Evolutionary conservation across 202 grass and related monocot genomes (phyloP).

Genomic region (Alloteropsis angusta): DNA sequence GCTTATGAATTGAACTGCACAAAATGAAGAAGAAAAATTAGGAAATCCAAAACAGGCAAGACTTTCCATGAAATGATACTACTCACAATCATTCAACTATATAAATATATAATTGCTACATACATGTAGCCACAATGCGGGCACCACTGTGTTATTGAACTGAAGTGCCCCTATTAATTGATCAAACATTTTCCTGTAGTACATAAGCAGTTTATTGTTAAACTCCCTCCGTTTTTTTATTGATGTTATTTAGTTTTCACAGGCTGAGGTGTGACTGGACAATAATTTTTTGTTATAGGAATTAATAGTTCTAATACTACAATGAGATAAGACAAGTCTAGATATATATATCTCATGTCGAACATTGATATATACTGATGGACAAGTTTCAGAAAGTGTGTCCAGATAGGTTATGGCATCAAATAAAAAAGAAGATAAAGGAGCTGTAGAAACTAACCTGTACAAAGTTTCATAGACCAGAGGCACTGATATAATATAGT

Average conservation of each 20-base stretch:
- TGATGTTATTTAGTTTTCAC: background rate
- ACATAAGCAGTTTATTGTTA: constrained; percentile 5
- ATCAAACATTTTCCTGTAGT: background rate
- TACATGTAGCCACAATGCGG: background rate
- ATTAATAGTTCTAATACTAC: background rate
- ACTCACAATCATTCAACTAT: background rate
- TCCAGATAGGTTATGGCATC: background rate
- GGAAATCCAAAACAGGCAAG: background rate
- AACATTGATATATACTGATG: background rate
- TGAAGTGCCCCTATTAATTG: background rate
- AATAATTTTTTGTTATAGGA: background rate
- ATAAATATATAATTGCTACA: background rate
- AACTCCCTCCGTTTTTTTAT: background rate
- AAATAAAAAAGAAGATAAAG: background rate
- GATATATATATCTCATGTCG: background rate
- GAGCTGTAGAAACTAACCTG: constrained; percentile 45
- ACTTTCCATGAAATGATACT: background rate
- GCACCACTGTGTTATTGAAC: background rate
- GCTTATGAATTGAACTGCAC: constrained; percentile 82
- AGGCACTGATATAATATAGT: constrained; percentile 74
- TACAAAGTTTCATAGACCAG: constrained; percentile 93
- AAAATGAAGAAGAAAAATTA: constrained; percentile 43
- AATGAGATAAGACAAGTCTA: background rate
- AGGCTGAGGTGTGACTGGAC: background rate
- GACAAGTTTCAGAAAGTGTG: background rate